phyloP scores from a whole-genome alignment of 768 basidiomycete species.

The Leccinum variicolor region DNA sequence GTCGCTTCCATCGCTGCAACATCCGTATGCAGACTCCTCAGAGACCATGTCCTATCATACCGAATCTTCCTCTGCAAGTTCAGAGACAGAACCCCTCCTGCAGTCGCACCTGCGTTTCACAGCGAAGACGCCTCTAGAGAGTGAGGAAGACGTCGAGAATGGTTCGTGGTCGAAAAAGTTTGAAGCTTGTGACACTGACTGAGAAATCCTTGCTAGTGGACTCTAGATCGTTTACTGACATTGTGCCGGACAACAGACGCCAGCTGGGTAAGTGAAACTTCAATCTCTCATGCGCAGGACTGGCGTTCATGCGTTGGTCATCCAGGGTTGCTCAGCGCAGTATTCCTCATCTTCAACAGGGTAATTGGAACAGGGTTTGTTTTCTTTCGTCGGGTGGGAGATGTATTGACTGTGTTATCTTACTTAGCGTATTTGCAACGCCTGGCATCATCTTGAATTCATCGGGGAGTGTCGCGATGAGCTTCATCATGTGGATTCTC shows the following conservation, averaged over 20 bases:
- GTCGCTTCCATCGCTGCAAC: not conserved
- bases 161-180: constrained; percentile 9
- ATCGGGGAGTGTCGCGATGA: constrained; percentile 68
- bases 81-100: constrained; percentile 24
- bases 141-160: constrained; percentile 2
- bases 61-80: not conserved
- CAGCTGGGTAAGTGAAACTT: constrained; percentile 42
- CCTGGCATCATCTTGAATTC: constrained; percentile 64
- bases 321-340: constrained; percentile 41
- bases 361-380: constrained; percentile 70
- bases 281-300: not conserved
- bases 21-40: not conserved
- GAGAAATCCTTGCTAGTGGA: constrained; percentile 1
- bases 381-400: not conserved
- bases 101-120: not conserved
- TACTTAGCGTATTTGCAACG: constrained; percentile 66
- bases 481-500: constrained; percentile 67
- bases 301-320: not conserved
- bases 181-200: not conserved
- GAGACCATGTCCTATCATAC: constrained; percentile 3
- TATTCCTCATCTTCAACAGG: constrained; percentile 71
- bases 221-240: constrained; percentile 31
- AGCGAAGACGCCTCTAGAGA: not conserved
- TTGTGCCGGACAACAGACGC: constrained; percentile 46
- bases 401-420: constrained; percentile 1